Evolutionary conservation across 2,329 filamentous ascomycete species (phyloP), one percentile per base, ranked within the genome.

Genomic region (Neopestalotiopsis sp.): DNA sequence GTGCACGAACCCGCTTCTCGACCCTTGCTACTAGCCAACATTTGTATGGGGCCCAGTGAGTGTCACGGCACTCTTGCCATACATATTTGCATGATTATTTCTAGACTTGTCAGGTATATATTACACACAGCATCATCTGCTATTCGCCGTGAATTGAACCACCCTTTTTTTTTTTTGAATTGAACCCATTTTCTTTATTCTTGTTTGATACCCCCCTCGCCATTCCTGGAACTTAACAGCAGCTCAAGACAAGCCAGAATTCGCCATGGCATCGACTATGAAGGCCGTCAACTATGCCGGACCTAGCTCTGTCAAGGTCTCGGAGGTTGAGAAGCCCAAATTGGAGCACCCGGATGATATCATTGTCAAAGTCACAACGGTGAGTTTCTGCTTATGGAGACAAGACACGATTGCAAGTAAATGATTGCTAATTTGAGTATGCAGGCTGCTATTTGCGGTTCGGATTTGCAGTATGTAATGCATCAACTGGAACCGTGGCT

Each of bases 351-450:
- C 89, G 2, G 88, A 91, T 78, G 89, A 91, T 80, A 84, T 85
- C 42, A 88, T 91, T 69, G 86, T 91, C 77, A 91, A 90, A 74
- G 87, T 91, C 45, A 91, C 89, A 0, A 92, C 89, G 6, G 86
- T 88, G 65, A 49, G 64, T 66, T 28, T 4, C 13, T 58, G 9
- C 56, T 30, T 34, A 14, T 9, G 61, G 34, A 14, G 12, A 4
- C 30, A 24, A 5, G 2, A 14, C 24, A 17, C 14, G 7, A 20
- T n/a, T 34, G 6, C 7, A 24, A 38, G n/a, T 20, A 12, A 28
- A 38, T 32, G 28, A n/a, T 57, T 57, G 9, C 28, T 34, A 17
- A 40, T 12, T 34, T 14, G 13, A 2, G 10, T 24, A 4, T 28
- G 24, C 5, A 66, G 64, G 64, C 64, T 10, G 86, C 85, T 3